Evolutionary conservation across 1,139 yeast species (phyloP).

Genomic region (Waltiozyma sp.): DNA sequence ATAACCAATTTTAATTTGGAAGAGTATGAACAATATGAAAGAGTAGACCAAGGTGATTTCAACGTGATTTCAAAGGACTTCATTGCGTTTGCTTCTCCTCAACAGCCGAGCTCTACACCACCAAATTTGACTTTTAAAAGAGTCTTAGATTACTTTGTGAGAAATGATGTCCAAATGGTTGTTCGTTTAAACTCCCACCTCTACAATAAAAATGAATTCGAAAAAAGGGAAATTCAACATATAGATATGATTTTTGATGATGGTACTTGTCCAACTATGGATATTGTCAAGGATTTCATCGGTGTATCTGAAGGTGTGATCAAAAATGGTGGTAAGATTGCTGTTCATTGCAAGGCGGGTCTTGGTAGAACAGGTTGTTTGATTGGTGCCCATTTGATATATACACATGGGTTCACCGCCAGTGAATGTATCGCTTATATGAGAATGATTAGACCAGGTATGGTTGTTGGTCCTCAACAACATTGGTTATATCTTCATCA

Average conservation of each 20-base stretch:
- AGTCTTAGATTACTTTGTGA: conserved; percentile 65
- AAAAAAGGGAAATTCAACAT: conserved; percentile 74
- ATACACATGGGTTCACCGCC: conserved; percentile 95
- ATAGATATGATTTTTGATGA: conserved; percentile 94
- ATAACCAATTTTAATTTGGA: conserved; percentile 82
- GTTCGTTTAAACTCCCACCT: conserved; percentile 87
- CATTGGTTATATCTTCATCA: conserved; percentile 97
- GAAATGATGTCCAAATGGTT: conserved; percentile 72
- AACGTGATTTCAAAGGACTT: conserved; percentile 87
- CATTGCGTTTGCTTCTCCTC: conserved; percentile 93
- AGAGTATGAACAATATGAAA: conserved; percentile 86
- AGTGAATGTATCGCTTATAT: conserved; percentile 92
- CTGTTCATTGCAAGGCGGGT: conserved; percentile 98
- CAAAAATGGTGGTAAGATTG: conserved; percentile 76
- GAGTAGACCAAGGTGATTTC: conserved; percentile 96
- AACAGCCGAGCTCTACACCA: conserved; percentile 29
- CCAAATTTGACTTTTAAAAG: conserved; percentile 67
- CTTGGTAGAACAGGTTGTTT: conserved; percentile 95
- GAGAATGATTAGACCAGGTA: conserved; percentile 95
- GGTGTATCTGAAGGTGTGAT: conserved; percentile 93
- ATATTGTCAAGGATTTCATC: conserved; percentile 73
- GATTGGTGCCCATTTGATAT: conserved; percentile 92
- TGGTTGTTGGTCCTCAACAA: conserved; percentile 99
- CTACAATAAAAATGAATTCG: conserved; percentile 77
- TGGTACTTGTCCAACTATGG: conserved; percentile 72